A percentile compares a stretch with the other conserved stretches of the same genome.
Evolutionary conservation across 345 rosid species (phyloP).

Genomic region (Camelina hispida): DNA sequence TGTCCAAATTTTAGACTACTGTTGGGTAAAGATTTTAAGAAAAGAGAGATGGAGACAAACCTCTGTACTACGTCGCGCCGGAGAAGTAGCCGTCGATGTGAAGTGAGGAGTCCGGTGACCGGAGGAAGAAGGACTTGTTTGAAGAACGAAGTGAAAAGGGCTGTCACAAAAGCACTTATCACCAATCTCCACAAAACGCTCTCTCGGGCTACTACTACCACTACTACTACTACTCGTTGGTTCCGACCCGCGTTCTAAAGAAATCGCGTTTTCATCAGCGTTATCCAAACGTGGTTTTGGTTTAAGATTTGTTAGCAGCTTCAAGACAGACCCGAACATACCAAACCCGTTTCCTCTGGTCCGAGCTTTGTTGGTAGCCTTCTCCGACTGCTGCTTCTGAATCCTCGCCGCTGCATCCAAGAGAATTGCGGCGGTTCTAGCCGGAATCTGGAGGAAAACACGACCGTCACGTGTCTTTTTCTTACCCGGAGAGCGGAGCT

Average conservation of each 20-base stretch:
- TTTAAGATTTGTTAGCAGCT: slow-evolving; percentile 53
- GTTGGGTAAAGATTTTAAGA: neutral
- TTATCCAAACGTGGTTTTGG: slow-evolving; percentile 42
- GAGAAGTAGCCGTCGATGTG: slow-evolving; percentile 70
- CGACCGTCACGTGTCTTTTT: slow-evolving; percentile 38
- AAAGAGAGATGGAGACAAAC: slow-evolving; percentile 30
- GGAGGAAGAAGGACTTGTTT: slow-evolving; percentile 55
- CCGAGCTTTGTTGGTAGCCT: slow-evolving; percentile 34
- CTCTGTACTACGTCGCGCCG: slow-evolving; percentile 48
- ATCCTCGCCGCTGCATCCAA: slow-evolving; percentile 82
- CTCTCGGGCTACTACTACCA: slow-evolving; percentile 25
- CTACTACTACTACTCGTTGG: slow-evolving; percentile 37
- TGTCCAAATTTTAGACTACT: neutral
- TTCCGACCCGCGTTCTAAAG: slow-evolving; percentile 37
- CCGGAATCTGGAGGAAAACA: slow-evolving; percentile 47
- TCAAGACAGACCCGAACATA: slow-evolving; percentile 62
- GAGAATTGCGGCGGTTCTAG: slow-evolving; percentile 49
- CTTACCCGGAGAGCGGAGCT: slow-evolving; percentile 55
- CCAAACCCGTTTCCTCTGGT: slow-evolving; percentile 49
- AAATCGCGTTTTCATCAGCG: slow-evolving; percentile 34
- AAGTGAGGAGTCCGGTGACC: slow-evolving; percentile 68
- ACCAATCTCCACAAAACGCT: slow-evolving; percentile 27
- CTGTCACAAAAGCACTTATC: slow-evolving; percentile 61
- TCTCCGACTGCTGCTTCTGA: slow-evolving; percentile 55
- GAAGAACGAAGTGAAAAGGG: slow-evolving; percentile 73